Percentiles rank a stretch among this genome's conserved stretches.
phyloP scores from a whole-genome alignment of 2,329 filamentous ascomycete species.

The Fusarium gaditjirri region DNA sequence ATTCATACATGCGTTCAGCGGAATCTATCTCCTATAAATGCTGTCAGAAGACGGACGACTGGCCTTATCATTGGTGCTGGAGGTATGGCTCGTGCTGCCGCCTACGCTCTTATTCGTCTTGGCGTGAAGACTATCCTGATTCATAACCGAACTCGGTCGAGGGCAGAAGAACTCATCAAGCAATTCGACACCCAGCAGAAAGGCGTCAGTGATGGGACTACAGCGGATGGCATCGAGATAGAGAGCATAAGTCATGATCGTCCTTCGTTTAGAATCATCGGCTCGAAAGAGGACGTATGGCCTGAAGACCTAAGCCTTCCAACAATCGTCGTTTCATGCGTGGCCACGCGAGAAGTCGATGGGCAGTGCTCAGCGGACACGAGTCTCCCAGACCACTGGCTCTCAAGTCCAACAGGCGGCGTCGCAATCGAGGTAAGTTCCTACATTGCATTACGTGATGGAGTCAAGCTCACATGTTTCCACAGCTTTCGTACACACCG shows the following conservation, averaged over 20 bases:
- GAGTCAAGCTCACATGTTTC: fast-evolving
- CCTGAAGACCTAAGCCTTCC: neutral
- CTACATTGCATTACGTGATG: fast-evolving
- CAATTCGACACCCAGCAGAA: neutral
- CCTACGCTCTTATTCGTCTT: neutral
- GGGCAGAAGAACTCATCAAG: neutral
- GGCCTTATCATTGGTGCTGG: slow-evolving; percentile 3
- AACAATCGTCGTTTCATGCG: neutral
- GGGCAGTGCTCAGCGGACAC: neutral
- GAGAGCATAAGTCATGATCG: neutral
- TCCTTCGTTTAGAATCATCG: neutral
- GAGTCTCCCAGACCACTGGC: neutral
- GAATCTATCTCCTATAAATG: slow-evolving; percentile 7
- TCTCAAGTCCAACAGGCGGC: slow-evolving; percentile 1
- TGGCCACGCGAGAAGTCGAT: neutral
- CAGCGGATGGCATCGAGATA: fast-evolving
- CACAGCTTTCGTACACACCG: slow-evolving; percentile 1
- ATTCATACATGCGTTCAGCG: slow-evolving; percentile 6
- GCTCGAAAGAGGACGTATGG: fast-evolving
- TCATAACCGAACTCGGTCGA: neutral
- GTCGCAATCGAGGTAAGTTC: slow-evolving; percentile 5
- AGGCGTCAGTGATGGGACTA: fast-evolving
- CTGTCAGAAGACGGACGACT: slow-evolving; percentile 1
- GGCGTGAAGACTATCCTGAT: neutral
- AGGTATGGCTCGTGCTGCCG: slow-evolving; percentile 13